These are phyloP conservation scores for Alternaria burnsii DNA, from an alignment of 2,329 filamentous ascomycete genomes.

Conservation along the genomic window DNA sequence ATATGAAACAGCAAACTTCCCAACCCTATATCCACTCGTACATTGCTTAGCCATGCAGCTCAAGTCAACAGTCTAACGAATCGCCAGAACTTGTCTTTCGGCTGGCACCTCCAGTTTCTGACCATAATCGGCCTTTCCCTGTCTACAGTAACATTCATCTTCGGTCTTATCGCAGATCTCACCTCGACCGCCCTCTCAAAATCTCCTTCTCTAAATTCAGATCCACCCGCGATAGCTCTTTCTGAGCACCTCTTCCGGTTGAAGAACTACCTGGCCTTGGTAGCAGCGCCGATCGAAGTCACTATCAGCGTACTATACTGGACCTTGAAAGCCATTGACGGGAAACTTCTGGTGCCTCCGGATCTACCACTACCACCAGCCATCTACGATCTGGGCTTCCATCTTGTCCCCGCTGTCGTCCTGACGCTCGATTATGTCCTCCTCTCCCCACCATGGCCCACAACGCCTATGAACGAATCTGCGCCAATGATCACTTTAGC, in stretches of 20 bases:
- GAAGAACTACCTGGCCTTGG: constrained; percentile 73
- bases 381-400: constrained; percentile 58
- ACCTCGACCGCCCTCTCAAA: constrained; percentile 36
- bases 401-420: constrained; percentile 69
- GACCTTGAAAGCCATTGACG: constrained; percentile 65
- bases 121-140: constrained; percentile 76
- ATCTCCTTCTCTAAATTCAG: constrained; percentile 2
- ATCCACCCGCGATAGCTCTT: constrained; percentile 2
- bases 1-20: background rate
- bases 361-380: constrained; percentile 52
- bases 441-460: constrained; percentile 73
- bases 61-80: constrained; percentile 12
- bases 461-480: constrained; percentile 58
- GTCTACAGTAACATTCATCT: constrained; percentile 67
- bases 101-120: constrained; percentile 75
- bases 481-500: constrained; percentile 66
- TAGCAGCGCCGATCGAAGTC: constrained; percentile 73
- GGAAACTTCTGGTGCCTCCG: constrained; percentile 63
- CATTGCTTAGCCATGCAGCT: background rate
- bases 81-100: constrained; percentile 65
- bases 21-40: background rate
- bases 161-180: constrained; percentile 71
- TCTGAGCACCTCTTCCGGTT: constrained; percentile 66
- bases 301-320: constrained; percentile 78
- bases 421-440: constrained; percentile 72